Base-by-base conservation (phyloP, 805 yeast species). In the Tetrapisispora nanseiensis region DNA sequence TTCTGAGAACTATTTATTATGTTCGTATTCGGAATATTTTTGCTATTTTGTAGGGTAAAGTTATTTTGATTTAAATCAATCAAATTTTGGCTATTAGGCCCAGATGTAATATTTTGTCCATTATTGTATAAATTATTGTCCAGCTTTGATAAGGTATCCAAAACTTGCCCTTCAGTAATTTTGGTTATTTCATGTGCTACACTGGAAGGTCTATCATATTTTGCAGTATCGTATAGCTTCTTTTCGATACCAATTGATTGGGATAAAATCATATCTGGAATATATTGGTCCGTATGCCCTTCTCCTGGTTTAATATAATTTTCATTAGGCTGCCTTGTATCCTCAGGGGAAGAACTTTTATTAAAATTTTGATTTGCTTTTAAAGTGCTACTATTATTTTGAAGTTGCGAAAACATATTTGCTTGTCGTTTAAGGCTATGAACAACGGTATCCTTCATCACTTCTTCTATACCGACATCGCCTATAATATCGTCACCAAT, bases 171-270 rank as follows among this genome's bases (percentile, higher is more conserved):
- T 9, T 36, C 33, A 4, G 32, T 27, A 12, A 36, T 36, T 19
- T 36, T 19, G 12, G 18, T 27, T 3, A 36, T 36, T 16, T 24
- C 38, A 16, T 23, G 29, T 4, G 11, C 6, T 3, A 16, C 13
- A 13, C 28, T 19, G 6, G 23, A n/a, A 3, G 39, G 16, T 19
- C 11, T 13, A 12, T 21, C 15, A 27, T 18, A n/a, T 60, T 24
- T 35, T 3, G 38, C 5, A 23, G 15, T 9, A 3, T 35, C 38
- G 16, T 35, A 62, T 44, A 67, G 65, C 4, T 63, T 64, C 40
- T 69, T 55, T 29, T 72, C 76, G 31, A 69, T 64, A 0, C 78
- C 79, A 0, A 76, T 72, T 0, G 78, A 72, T 48, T 74, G 78
- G 3, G 79, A 73, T 4, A 74, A 57, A 7, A 69, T 67, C 67